phyloP scores from a whole-genome alignment of 768 basidiomycete species.

The Dioszegia hungarica region DNA sequence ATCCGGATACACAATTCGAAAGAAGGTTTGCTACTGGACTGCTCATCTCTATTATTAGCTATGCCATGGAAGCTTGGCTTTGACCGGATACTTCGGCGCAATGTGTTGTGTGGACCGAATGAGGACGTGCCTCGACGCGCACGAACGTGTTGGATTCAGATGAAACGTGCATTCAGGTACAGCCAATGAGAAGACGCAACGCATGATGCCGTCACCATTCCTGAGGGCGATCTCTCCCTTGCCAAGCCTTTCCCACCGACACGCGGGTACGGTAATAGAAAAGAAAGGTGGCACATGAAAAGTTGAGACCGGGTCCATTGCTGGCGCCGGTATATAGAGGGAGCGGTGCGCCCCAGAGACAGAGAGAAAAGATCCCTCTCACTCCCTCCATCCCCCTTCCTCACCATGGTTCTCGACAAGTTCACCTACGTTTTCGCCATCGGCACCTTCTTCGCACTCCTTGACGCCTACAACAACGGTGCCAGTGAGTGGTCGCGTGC shows the following conservation, averaged over 20 bases:
- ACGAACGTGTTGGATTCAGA: not conserved
- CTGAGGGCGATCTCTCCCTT: not conserved
- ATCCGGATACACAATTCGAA: no score
- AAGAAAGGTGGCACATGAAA: not conserved
- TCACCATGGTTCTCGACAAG: slow-evolving; percentile 25
- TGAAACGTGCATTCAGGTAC: not conserved
- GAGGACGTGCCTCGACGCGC: no score
- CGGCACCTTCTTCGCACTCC: slow-evolving; percentile 44
- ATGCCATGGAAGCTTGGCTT: not conserved
- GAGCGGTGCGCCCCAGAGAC: not conserved
- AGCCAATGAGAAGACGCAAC: not conserved
- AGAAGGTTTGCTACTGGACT: no score
- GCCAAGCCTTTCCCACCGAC: no score
- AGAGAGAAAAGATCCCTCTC: no score
- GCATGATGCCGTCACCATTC: no score
- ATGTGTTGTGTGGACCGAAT: no score
- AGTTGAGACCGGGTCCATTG: no score
- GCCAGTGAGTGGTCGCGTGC: slow-evolving; percentile 21
- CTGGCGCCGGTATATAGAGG: not conserved
- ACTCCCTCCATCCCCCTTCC: not conserved
- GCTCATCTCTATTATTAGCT: not conserved
- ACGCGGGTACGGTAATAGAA: no score
- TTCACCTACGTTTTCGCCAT: slow-evolving; percentile 50
- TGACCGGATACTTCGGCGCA: no score
- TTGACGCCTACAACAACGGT: slow-evolving; percentile 51